phyloP scores from a whole-genome alignment of 1,284 basidiomycete species.

The Amylostereum areolatum region DNA sequence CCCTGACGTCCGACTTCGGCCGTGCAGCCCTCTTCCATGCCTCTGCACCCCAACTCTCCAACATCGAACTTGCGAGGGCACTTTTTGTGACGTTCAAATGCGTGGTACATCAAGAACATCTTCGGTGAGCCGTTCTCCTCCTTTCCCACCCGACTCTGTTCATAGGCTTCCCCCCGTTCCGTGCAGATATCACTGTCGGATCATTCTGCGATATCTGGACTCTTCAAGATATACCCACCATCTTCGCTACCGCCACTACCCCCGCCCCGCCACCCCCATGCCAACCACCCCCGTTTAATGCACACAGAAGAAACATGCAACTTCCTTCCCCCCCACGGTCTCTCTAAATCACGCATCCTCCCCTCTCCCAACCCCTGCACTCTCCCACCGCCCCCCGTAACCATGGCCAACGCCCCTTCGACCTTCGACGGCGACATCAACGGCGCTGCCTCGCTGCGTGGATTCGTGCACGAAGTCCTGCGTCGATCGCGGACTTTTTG shows the following conservation, averaged over 20 bases:
- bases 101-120: slow-evolving; percentile 57
- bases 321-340: slow-evolving; percentile 30
- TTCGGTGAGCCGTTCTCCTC: slow-evolving; percentile 49
- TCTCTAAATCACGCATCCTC: slow-evolving; percentile 25
- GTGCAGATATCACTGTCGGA: slow-evolving; percentile 71
- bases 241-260: slow-evolving; percentile 42
- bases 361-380: slow-evolving; percentile 20
- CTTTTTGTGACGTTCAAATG: slow-evolving; percentile 42
- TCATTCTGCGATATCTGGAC: slow-evolving; percentile 71
- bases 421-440: slow-evolving; percentile 13
- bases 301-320: no score
- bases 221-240: slow-evolving; percentile 59
- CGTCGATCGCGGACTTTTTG: slow-evolving; percentile 71
- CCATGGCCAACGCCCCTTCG: slow-evolving; percentile 14
- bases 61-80: slow-evolving; percentile 29
- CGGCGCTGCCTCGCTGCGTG: slow-evolving; percentile 48
- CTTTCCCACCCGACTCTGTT: slow-evolving; percentile 22
- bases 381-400: slow-evolving; percentile 36
- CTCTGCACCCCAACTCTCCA: slow-evolving; percentile 19
- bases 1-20: no score
- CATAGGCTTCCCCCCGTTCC: slow-evolving; percentile 29
- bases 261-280: slow-evolving; percentile 17
- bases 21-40: no score
- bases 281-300: slow-evolving; percentile 23
- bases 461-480: slow-evolving; percentile 74